A percentile compares a stretch with the other conserved stretches of the same genome.
phyloP scores from a whole-genome alignment of 257 asterid species.

The Solanum paucissectum region DNA sequence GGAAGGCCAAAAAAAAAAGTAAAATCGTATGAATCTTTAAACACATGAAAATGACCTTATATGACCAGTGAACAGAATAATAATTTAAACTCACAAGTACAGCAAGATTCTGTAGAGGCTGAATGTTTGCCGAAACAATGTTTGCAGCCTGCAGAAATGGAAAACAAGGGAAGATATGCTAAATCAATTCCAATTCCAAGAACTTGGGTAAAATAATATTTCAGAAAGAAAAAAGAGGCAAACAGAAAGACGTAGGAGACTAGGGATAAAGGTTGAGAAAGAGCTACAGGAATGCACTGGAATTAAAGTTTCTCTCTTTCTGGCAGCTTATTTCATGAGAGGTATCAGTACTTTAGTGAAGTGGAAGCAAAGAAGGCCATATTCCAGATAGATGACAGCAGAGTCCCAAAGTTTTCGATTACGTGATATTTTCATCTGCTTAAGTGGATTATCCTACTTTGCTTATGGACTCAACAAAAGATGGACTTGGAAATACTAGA shows the following conservation, averaged over 20 bases:
- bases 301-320: neutral
- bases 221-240: neutral
- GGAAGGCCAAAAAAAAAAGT: neutral
- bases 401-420: neutral
- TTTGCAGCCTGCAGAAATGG: slow-evolving; percentile 43
- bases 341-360: neutral
- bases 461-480: neutral
- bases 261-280: neutral
- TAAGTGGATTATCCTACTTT: neutral
- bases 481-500: neutral
- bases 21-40: neutral
- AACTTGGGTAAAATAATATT: neutral
- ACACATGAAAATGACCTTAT: neutral
- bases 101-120: slow-evolving; percentile 47
- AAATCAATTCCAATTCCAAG: neutral
- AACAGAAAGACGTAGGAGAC: neutral
- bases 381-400: neutral
- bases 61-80: slow-evolving; percentile 5
- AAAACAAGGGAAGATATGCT: neutral
- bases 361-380: neutral
- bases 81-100: slow-evolving; percentile 32
- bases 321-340: neutral
- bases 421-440: neutral
- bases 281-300: neutral
- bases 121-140: slow-evolving; percentile 46